Base-by-base conservation (phyloP, 495 filamentous ascomycete genomes). In the Aspergillus sclerotiicarbonarius region DNA sequence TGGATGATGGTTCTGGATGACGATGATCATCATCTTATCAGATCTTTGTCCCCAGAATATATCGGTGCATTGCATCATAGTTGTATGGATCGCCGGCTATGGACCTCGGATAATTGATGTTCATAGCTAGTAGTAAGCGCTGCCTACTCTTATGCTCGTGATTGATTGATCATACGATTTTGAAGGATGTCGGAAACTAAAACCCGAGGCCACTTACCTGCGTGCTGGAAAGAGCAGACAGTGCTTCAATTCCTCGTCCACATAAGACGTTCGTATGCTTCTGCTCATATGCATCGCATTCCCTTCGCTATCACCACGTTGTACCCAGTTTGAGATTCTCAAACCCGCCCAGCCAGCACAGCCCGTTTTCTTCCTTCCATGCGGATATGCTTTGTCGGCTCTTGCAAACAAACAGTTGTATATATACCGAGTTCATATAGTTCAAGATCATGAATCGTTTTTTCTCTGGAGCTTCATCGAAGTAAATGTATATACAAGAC, bases 401-500 rank as follows among this genome's bases (percentile, higher is more conserved):
- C 33, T 35, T 35, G 8, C 33, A 3, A 35, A 35, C 9, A 35
- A 9, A 35, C 25, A 25, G 25, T 25, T 25, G 25, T 25, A 25
- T 25, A 5, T 5, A 25, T 25, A 25, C 25, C 25, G 25, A 25
- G 25, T 25, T 25, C 5, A 25, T 25, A 25, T 25, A 41, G 5
- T n/a, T 41, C 37, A 41, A 6, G 37, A n/a, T 41, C 37, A 12
- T 41, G n/a, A 41, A 41, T 41, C 37, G 13, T 41, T 12, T 41
- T 15, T 41, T 41, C 37, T 35, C 33, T n/a, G 12, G 37, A 41
- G 37, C 5, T n/a, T 41, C 37, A 41, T 50, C 12, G 47, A 32
- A 50, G 47, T 50, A 32, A 32, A 50, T 31, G 13, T 50, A 50
- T 50, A 32, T 50, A 50, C 47, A 50, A 8, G 25, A 50, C 47